Evolutionary conservation across 2,329 filamentous ascomycete species (phyloP).

Genomic region (Alternaria brassicae): DNA sequence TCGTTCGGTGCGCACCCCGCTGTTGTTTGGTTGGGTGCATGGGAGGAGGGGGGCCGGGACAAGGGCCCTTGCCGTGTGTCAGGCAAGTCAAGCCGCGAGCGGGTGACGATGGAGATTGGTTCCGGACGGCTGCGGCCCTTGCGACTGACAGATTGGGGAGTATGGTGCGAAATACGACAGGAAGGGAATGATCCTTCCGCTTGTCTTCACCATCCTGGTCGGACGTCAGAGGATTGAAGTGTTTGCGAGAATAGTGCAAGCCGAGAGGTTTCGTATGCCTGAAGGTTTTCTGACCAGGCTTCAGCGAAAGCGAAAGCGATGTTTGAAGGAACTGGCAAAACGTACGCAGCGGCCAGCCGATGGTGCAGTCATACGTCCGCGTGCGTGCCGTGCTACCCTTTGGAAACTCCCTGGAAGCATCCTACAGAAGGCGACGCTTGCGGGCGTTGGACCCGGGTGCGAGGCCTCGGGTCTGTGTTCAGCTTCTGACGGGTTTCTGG

Average conservation of each 20-base stretch:
- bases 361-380: not conserved
- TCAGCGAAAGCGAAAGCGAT: not conserved
- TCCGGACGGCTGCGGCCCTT: conserved; percentile 18
- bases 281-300: not conserved
- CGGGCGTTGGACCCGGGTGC: conserved; percentile 23
- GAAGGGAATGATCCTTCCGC: not conserved
- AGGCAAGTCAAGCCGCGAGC: conserved; percentile 7
- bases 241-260: not conserved
- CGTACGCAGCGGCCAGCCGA: not conserved
- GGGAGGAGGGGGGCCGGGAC: not conserved
- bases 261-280: conserved; percentile 1
- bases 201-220: not conserved
- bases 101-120: conserved; percentile 2
- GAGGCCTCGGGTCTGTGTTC: conserved; percentile 26
- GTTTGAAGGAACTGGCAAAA: not conserved
- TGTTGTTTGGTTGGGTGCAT: conserved; percentile 12
- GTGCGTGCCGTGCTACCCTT: conserved; percentile 13
- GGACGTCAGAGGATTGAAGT: not conserved
- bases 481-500: conserved; percentile 11
- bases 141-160: conserved; percentile 14
- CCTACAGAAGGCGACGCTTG: conserved; percentile 9
- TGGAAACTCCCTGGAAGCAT: conserved; percentile 14
- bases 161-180: conserved; percentile 12
- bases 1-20: conserved; percentile 17
- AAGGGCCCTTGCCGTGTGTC: conserved; percentile 15